These are phyloP conservation scores for Herpetospermum pedunculosum DNA, from an alignment of 306 rosid species.

Conservation along the genomic window DNA sequence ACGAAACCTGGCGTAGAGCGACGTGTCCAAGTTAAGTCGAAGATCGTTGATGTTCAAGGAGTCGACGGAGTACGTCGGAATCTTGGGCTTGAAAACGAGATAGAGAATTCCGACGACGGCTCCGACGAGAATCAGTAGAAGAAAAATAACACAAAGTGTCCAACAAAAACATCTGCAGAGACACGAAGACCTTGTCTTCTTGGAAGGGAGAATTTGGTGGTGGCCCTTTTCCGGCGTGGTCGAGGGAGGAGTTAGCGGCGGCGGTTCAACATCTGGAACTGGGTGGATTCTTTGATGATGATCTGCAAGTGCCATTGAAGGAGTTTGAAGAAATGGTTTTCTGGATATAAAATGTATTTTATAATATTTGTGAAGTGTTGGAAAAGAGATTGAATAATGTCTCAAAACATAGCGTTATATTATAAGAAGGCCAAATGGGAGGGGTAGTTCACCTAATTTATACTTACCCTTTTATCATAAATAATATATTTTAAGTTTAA, in stretches of 20 bases:
- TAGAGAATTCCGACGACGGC: constrained; percentile 45
- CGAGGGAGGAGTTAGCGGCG: constrained; percentile 25
- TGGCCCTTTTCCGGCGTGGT: constrained; percentile 28
- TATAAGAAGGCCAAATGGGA: too few species aligned
- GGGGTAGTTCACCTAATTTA: too few species aligned
- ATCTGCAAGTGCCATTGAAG: constrained; percentile 32
- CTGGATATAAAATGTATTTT: not conserved
- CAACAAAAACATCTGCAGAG: constrained; percentile 59
- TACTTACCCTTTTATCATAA: too few species aligned
- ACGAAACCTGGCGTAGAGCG: constrained; percentile 35
- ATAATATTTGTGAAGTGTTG: not conserved
- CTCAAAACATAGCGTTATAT: too few species aligned
- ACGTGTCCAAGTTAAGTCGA: constrained; percentile 57
- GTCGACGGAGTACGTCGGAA: constrained; percentile 63
- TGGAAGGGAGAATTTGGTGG: constrained; percentile 21
- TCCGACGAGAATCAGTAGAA: constrained; percentile 41
- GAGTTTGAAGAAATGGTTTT: not conserved
- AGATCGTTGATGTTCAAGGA: constrained; percentile 46
- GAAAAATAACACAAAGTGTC: constrained; percentile 32
- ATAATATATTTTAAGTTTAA: too few species aligned
- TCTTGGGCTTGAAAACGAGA: constrained; percentile 67
- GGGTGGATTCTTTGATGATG: constrained; percentile 68
- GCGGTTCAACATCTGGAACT: constrained; percentile 28
- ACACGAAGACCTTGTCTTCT: constrained; percentile 24
- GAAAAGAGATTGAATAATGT: constrained; percentile 14